These are phyloP conservation scores for Collybia sordida DNA, from an alignment of 768 basidiomycete species.

Conservation along the genomic window DNA sequence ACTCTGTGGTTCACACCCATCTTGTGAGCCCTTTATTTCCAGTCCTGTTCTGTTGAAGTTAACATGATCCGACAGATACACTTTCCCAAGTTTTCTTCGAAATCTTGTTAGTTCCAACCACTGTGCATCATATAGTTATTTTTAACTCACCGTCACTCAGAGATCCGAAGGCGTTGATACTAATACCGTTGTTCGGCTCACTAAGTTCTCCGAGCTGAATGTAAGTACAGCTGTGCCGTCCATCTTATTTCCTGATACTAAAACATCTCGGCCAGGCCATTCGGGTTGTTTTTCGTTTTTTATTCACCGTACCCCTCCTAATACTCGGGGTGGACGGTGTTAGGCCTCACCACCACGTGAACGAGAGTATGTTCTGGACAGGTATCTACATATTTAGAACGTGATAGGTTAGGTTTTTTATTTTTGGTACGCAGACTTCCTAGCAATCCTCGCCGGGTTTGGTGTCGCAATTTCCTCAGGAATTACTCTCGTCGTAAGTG, in stretches of 20 bases:
- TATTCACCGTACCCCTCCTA: conserved; percentile 65
- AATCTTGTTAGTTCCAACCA: conserved; percentile 47
- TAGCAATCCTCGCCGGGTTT: conserved; percentile 56
- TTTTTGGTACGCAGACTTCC: conserved; percentile 43
- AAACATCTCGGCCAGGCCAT: conserved; percentile 45
- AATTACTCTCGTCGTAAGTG: conserved; percentile 67
- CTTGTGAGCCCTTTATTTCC: conserved; percentile 40
- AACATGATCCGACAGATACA: conserved; percentile 41
- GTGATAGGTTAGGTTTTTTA: not conserved
- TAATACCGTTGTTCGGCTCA: conserved; percentile 65
- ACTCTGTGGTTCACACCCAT: conserved; percentile 77
- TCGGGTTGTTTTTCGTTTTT: conserved; percentile 70
- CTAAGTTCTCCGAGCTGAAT: conserved; percentile 82
- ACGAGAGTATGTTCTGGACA: conserved; percentile 56
- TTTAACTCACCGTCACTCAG: conserved; percentile 29
- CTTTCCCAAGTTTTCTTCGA: conserved; percentile 64
- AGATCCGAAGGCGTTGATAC: conserved; percentile 62
- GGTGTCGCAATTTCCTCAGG: conserved; percentile 69
- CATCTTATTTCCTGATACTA: not conserved
- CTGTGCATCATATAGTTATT: too few relatives aligned
- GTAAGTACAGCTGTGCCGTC: conserved; percentile 42
- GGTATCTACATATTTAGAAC: conserved; percentile 28
- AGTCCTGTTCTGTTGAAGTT: conserved; percentile 5
- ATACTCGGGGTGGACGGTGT: conserved; percentile 72
- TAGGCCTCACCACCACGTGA: conserved; percentile 59